phyloP scores from a whole-genome alignment of 2,329 filamentous ascomycete species.

The Neospermospora avenae region DNA sequence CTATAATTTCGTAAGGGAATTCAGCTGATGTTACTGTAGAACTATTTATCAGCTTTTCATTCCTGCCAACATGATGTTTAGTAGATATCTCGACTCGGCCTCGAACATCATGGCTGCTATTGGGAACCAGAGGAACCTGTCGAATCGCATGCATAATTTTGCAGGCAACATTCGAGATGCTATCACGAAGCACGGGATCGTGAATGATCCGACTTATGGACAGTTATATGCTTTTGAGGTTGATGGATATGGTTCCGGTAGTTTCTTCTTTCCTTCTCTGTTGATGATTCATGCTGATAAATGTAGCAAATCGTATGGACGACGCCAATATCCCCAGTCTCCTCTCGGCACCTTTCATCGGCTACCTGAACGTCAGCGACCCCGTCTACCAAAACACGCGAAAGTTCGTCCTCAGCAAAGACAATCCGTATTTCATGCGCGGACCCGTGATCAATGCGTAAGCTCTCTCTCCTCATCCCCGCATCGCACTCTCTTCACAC shows the following conservation, averaged over 20 bases:
- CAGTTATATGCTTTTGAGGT: conserved; percentile 76
- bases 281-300: neutral
- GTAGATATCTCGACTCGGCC: conserved; percentile 55
- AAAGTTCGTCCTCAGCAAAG: conserved; percentile 69
- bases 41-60: conserved; percentile 81
- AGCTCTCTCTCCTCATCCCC: conserved; percentile 31
- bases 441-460: conserved; percentile 51
- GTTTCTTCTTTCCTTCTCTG: conserved; percentile 24
- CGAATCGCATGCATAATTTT: conserved; percentile 53
- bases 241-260: conserved; percentile 62
- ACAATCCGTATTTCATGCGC: conserved; percentile 73
- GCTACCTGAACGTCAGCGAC: conserved; percentile 57
- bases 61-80: conserved; percentile 85
- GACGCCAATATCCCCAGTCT: conserved; percentile 69
- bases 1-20: neutral
- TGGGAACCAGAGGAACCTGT: conserved; percentile 48
- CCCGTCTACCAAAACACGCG: conserved; percentile 74
- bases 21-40: conserved; percentile 13
- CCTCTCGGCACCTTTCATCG: conserved; percentile 61
- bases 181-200: conserved; percentile 69
- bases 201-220: conserved; percentile 58
- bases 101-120: conserved; percentile 51
- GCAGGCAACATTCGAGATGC: conserved; percentile 62
- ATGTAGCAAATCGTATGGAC: conserved; percentile 58
- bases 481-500: conserved; percentile 45